A percentile compares a stretch with the other conserved stretches of the same genome.
Evolutionary conservation across 164 flowering plant species (phyloP).

Genomic region (Magnolia kwangsiensis): DNA sequence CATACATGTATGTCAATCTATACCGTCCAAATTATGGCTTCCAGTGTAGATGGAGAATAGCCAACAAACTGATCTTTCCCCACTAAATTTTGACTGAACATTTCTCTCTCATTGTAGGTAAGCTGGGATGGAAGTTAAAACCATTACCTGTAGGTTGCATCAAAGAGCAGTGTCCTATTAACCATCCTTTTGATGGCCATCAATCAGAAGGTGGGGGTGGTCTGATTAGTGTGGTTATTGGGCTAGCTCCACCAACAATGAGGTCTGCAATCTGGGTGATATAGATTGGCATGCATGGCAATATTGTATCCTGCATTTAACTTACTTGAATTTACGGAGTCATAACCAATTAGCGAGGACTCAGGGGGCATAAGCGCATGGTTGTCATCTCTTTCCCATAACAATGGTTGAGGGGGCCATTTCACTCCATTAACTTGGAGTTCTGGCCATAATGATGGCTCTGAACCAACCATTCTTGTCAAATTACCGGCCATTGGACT

Average conservation of each 20-base stretch:
- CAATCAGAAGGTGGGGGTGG: background rate
- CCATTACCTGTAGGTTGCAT: background rate
- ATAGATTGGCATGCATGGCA: no score
- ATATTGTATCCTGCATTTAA: background rate
- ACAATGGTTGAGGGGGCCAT: conserved; percentile 34
- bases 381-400: conserved; percentile 46
- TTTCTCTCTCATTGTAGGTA: background rate
- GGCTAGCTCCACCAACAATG: no score
- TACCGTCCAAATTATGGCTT: no score
- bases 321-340: conserved; percentile 63
- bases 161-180: background rate
- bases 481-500: conserved; percentile 43
- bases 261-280: no score
- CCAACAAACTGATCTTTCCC: background rate
- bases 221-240: background rate
- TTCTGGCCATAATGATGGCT: conserved; percentile 51
- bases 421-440: conserved; percentile 24
- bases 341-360: conserved; percentile 48
- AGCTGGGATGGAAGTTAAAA: background rate
- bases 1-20: no score
- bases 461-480: conserved; percentile 29
- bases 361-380: conserved; percentile 48
- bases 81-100: background rate
- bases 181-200: background rate
- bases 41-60: no score